These are phyloP conservation scores for Cutaneotrichosporon sp. DNA, from an alignment of 1,284 basidiomycete species.

Conservation along the genomic window DNA sequence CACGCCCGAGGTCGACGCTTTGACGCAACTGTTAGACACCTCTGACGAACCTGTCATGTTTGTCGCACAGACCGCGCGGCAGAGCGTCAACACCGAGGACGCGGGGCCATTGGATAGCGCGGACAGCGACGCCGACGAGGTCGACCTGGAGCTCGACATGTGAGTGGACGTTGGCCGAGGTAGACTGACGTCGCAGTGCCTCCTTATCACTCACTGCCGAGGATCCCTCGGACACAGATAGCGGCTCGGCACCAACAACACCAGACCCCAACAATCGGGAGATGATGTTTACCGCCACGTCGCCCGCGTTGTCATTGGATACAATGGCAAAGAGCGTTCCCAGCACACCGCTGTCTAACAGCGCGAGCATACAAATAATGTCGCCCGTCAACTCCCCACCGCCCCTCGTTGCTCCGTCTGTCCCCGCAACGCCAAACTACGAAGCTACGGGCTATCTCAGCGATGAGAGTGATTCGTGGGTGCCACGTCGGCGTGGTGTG, in stretches of 20 bases:
- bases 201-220: too few species aligned
- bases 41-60: background rate
- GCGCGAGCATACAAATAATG: background rate
- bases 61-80: too few species aligned
- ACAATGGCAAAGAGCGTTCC: background rate
- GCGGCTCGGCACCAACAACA: background rate
- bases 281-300: background rate
- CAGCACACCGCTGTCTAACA: background rate
- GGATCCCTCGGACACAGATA: background rate
- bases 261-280: background rate
- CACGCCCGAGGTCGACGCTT: too few species aligned
- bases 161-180: background rate
- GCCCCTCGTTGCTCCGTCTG: background rate
- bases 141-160: conserved; percentile 7
- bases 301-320: background rate
- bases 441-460: conserved; percentile 3
- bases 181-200: too few species aligned
- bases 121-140: background rate
- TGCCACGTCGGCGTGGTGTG: background rate
- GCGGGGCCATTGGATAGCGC: background rate
- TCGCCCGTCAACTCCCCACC: background rate
- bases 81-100: too few species aligned
- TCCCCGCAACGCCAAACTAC: background rate
- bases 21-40: background rate
- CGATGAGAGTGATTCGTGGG: conserved; percentile 6